Evolutionary conservation across 108 stramenopile genomes (phyloP).

Genomic region (Nannochloropsis granulata): DNA sequence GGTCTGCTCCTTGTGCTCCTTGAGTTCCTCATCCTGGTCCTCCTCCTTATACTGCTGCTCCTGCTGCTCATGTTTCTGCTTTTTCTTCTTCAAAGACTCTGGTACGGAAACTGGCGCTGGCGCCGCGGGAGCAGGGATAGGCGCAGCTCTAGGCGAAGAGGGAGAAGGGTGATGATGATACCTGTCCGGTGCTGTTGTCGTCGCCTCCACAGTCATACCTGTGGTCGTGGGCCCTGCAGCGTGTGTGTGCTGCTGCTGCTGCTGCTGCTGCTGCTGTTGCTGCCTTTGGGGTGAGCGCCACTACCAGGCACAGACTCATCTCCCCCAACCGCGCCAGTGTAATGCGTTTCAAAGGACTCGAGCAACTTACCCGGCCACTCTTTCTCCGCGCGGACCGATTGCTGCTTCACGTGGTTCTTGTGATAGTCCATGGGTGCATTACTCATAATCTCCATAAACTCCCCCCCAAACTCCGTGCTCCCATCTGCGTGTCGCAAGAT

Average conservation of each 20-base stretch:
- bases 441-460: neutral
- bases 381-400: neutral
- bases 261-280: neutral
- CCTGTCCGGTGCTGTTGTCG: too few species aligned
- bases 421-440: neutral
- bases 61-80: neutral
- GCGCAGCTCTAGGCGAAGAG: too few species aligned
- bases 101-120: too few species aligned
- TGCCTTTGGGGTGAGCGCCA: neutral
- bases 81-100: neutral
- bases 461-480: neutral
- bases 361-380: neutral
- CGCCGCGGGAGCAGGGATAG: too few species aligned
- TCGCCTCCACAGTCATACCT: too few species aligned
- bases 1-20: neutral
- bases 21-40: neutral
- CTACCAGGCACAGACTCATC: neutral
- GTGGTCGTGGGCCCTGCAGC: too few species aligned
- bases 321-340: neutral
- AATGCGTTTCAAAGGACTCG: neutral
- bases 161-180: too few species aligned
- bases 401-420: neutral
- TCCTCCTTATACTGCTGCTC: neutral
- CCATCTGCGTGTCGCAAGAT: neutral
- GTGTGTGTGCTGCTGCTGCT: too few species aligned